Evolutionary conservation across 192 early-diverging fungal genomes (phyloP).

Genomic region (Gaertneriomyces semiglobifer): DNA sequence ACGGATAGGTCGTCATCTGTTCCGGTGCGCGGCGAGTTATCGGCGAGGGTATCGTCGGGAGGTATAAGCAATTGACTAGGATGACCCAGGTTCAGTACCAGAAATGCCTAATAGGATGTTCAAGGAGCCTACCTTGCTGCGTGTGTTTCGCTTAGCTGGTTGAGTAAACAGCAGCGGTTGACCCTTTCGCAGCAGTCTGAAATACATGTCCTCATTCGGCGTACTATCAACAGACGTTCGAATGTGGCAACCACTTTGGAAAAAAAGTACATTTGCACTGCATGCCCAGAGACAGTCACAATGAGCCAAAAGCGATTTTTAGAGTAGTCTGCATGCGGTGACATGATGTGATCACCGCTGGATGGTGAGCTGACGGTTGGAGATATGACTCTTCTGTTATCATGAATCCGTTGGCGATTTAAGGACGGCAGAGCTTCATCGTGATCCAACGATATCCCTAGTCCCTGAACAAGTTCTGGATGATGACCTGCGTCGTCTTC

Average conservation of each 20-base stretch:
- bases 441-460: slow-evolving; percentile 27
- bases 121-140: slow-evolving; percentile 52
- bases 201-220: slow-evolving; percentile 52
- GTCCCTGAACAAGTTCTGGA: slow-evolving; percentile 12
- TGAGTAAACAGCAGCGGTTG: slow-evolving; percentile 61
- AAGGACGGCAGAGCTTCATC: background rate
- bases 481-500: background rate
- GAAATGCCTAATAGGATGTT: too few relatives aligned
- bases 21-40: slow-evolving; percentile 15
- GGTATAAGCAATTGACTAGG: too few relatives aligned
- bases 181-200: slow-evolving; percentile 59
- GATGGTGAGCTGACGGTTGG: too few relatives aligned
- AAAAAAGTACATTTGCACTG: slow-evolving; percentile 66
- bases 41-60: too few relatives aligned
- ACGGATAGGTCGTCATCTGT: slow-evolving; percentile 49
- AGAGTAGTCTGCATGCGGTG: background rate
- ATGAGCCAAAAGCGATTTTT: slow-evolving; percentile 65
- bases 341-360: background rate
- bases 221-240: slow-evolving; percentile 52
- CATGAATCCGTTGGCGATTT: too few relatives aligned
- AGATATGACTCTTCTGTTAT: too few relatives aligned
- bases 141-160: slow-evolving; percentile 58
- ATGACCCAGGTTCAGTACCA: too few relatives aligned
- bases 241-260: slow-evolving; percentile 56
- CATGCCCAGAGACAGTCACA: slow-evolving; percentile 47